Base-by-base conservation (phyloP, 306 rosid genomes). In the Cotoneaster glaucophyllus region DNA sequence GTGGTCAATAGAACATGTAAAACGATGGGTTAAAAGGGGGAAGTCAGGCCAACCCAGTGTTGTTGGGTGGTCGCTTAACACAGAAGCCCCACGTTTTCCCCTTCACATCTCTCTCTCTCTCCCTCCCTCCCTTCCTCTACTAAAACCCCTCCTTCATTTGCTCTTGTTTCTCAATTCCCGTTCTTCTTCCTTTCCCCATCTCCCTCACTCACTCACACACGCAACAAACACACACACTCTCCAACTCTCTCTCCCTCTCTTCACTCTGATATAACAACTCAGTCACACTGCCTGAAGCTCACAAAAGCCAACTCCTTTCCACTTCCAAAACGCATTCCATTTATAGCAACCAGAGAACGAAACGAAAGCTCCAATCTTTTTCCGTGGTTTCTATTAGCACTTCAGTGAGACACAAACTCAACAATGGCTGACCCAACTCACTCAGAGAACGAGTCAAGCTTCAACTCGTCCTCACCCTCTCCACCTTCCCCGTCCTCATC, bases 361-460 rank as follows among this genome's bases (percentile, higher is more conserved):
- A 8, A 71, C 8, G 3, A 22, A 72, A 37, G 65, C 32, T 54
- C 15, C 3, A 6, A 14, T n/a, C 66, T 56, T 72, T 57, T 22
- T n/a, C 25, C 26, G 34, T 31, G 19, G 41, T 14, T 41, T 41
- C 14, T 13, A 39, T 41, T 5, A 6, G 25, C 25, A 10, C 14
- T 32, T 24, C 45, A 29, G 74, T 32, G 71, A 78, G 73, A 74
- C 67, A 7, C 41, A 1, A 6, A 25, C 66, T 28, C 57, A 64
- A 44, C 76, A 81, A 86, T 88, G 93, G 85, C 83, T 63, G 87
- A 89, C 80, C 78, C 80, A 63, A 76, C 64, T 0, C 74, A 78
- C 87, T 85, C 76, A 19, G 88, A 83, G 24, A 61, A 69, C 43
- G 87, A 81, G 69, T 79, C 77, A 12, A 69, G 80, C 54, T 63